These are phyloP conservation scores for Kregervanrija pseudodelftensis DNA, from an alignment of 805 yeast species.

Conservation along the genomic window DNA sequence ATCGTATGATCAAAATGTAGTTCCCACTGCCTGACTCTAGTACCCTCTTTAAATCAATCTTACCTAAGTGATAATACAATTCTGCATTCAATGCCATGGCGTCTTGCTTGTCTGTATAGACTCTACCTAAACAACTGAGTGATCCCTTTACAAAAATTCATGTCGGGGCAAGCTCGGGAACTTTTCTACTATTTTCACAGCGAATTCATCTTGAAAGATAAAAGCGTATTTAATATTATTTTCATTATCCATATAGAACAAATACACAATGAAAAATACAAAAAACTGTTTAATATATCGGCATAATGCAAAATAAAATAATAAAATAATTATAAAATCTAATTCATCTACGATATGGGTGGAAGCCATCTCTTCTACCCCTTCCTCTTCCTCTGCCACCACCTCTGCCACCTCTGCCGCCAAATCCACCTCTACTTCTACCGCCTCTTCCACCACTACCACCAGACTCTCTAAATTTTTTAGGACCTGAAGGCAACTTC, in stretches of 20 bases:
- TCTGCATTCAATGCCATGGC: not conserved
- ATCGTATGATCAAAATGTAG: constrained; percentile 12
- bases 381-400: constrained; percentile 19
- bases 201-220: too few relatives aligned
- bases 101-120: not conserved
- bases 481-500: constrained; percentile 30
- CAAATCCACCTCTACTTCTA: constrained; percentile 13
- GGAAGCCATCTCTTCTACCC: constrained; percentile 22
- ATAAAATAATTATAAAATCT: not conserved
- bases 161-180: too few relatives aligned
- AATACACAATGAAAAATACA: too few relatives aligned
- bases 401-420: constrained; percentile 13
- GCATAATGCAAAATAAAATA: too few relatives aligned
- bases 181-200: too few relatives aligned
- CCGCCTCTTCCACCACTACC: constrained; percentile 16
- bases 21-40: constrained; percentile 1
- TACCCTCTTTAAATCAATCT: constrained; percentile 1
- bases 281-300: too few relatives aligned
- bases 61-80: constrained; percentile 8
- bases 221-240: too few relatives aligned
- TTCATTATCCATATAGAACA: too few relatives aligned
- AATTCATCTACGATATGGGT: constrained; percentile 23
- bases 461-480: constrained; percentile 18
- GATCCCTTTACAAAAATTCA: too few relatives aligned
- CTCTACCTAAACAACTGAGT: too few relatives aligned